Conservation (phyloP, 768 basidiomycete genomes). For the Leccinum fibrillosum region DNA sequence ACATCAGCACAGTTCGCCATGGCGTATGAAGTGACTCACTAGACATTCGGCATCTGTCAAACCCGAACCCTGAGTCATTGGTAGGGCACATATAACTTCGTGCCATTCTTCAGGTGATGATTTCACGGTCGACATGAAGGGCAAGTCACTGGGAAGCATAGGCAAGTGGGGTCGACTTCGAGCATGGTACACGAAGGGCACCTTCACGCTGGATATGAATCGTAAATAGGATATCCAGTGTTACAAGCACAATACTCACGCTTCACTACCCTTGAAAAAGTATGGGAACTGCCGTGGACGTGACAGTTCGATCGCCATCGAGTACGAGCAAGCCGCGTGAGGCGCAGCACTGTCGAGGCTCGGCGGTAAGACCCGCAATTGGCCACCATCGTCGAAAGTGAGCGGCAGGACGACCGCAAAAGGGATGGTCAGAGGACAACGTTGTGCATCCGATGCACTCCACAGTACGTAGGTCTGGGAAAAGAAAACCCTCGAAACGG, state of each 20-base stretch:
- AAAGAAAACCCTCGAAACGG: conserved; percentile 16
- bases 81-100: conserved; percentile 45
- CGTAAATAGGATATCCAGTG: background rate
- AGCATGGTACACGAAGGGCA: conserved; percentile 52
- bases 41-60: conserved; percentile 45
- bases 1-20: background rate
- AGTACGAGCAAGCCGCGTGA: conserved; percentile 42
- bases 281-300: conserved; percentile 38
- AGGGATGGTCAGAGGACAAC: conserved; percentile 35
- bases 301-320: conserved; percentile 41
- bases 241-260: conserved; percentile 31
- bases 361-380: conserved; percentile 45
- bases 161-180: conserved; percentile 54
- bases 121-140: conserved; percentile 59
- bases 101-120: conserved; percentile 65
- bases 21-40: conserved; percentile 32
- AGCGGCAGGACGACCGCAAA: conserved; percentile 47
- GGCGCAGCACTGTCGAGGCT: conserved; percentile 32
- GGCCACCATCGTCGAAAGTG: conserved; percentile 38
- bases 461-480: conserved; percentile 20
- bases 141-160: conserved; percentile 39
- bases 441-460: conserved; percentile 9
- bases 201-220: conserved; percentile 35
- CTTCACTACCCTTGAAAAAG: conserved; percentile 45
- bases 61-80: conserved; percentile 32